Evolutionary conservation across 345 rosid genomes (phyloP), one percentile per base, ranked within the genome.

Genomic region (Gossypium raimondii): DNA sequence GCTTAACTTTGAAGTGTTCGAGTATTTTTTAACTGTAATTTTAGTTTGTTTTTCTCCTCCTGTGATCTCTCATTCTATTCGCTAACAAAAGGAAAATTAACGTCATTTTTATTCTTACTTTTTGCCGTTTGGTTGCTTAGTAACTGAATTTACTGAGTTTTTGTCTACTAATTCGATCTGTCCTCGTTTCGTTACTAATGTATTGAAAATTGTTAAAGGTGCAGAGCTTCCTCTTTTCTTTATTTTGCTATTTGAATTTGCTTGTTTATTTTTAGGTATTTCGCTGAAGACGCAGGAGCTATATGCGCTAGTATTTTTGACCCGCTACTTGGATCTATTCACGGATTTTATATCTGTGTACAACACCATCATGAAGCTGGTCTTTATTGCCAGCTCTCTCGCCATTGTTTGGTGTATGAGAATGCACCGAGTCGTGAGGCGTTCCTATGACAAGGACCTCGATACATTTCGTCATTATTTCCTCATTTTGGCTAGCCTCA

Each of bases 231-330:
- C 11, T 56, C 9, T 41, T 29, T 56, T 58, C 29, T 27, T 47
- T 50, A 53, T 1, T 72, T 38, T 45, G 43, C 78, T 41, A 69
- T 73, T 56, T 22, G 16, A 67, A 51, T 61, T 76, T 69, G 44
- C 60, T n/a, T 0, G 52, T 44, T 72, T 4, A 27, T 43, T 34
- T 41, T 56, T 76, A 94, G 98, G 98, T 73, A 77, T 94, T 75
- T 94, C 98, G 68, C 85, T 91, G 68, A 92, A 91, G 87, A 94
- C 98, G 55, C 98, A 94, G 85, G 98, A 94, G 88, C 90, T 94
- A 9, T 94, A 85, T 38, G 98, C 92, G 14, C 72, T 86, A 73
- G 98, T 94, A 69, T 94, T 94, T 81, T 14, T 94, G 87, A 61
- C 92, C 67, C 90, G 98, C 34, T 94, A 94, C 82, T 76, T 92